Evolutionary conservation across 148 eudicot genomes (phyloP).

Genomic region (Rhododendron henanense): DNA sequence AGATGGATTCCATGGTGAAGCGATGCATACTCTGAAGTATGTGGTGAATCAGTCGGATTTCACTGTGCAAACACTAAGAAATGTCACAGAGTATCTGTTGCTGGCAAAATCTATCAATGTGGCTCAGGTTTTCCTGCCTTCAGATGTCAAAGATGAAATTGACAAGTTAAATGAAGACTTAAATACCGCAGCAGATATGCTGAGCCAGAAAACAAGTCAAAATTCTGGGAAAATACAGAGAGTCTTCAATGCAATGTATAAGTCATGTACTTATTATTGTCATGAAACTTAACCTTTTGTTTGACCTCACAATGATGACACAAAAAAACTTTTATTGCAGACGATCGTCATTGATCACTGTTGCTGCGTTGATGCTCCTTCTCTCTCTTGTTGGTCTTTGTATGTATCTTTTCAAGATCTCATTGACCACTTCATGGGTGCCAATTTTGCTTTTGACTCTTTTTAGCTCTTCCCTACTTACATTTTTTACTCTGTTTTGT

Average conservation of each 20-base stretch:
- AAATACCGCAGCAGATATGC: slow-evolving; percentile 50
- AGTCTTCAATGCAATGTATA: slow-evolving; percentile 78
- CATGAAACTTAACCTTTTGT: background rate
- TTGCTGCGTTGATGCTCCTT: slow-evolving; percentile 75
- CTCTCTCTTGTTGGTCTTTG: slow-evolving; percentile 72
- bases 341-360: slow-evolving; percentile 56
- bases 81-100: slow-evolving; percentile 72
- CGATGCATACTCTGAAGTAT: slow-evolving; percentile 63
- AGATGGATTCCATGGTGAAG: slow-evolving; percentile 64
- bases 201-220: slow-evolving; percentile 60
- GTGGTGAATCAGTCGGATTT: slow-evolving; percentile 93
- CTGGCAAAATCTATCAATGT: slow-evolving; percentile 59
- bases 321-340: slow-evolving; percentile 33
- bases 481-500: background rate
- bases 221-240: slow-evolving; percentile 59
- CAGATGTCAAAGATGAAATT: slow-evolving; percentile 38
- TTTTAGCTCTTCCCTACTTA: background rate
- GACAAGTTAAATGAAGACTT: slow-evolving; percentile 39
- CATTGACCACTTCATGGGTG: background rate
- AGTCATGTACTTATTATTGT: background rate
- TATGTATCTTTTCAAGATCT: slow-evolving; percentile 30
- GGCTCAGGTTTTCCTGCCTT: slow-evolving; percentile 49
- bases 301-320: slow-evolving; percentile 10
- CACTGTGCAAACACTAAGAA: slow-evolving; percentile 72
- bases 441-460: background rate